Conservation (phyloP, 805 yeast genomes). For the Barnettozyma sucrosica region DNA sequence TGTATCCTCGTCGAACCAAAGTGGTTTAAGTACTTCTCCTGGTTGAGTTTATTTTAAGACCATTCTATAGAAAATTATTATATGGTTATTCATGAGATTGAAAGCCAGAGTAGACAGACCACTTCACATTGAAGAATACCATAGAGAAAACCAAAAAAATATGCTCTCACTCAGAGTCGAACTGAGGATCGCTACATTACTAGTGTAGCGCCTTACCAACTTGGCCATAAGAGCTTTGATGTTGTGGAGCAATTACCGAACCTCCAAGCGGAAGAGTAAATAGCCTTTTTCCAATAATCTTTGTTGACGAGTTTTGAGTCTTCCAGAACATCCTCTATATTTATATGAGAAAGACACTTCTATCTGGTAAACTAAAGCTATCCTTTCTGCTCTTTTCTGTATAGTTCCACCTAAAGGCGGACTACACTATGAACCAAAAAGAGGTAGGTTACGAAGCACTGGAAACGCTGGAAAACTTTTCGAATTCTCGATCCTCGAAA, state of each 20-base stretch:
- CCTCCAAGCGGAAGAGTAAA: too few species aligned
- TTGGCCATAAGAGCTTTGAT: slow-evolving; percentile 44
- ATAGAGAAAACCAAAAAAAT: slow-evolving; percentile 20
- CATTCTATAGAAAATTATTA: not conserved
- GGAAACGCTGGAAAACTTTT: not conserved
- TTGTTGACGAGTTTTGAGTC: too few species aligned
- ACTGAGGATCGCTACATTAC: slow-evolving; percentile 80
- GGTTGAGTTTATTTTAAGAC: slow-evolving; percentile 40
- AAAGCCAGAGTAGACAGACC: too few species aligned
- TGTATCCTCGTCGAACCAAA: slow-evolving; percentile 81
- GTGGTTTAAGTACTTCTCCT: slow-evolving; percentile 71
- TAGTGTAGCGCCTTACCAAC: slow-evolving; percentile 81
- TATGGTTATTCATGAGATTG: not conserved
- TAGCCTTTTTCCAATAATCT: too few species aligned
- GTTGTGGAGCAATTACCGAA: not conserved
- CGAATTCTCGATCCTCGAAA: not conserved
- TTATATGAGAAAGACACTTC: too few species aligned
- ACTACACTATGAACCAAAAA: too few species aligned
- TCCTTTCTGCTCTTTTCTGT: too few species aligned
- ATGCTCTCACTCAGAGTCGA: slow-evolving; percentile 67
- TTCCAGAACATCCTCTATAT: too few species aligned
- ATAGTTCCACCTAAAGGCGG: too few species aligned
- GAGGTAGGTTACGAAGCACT: not conserved
- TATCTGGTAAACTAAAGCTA: too few species aligned
- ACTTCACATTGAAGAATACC: too few species aligned